phyloP scores from a whole-genome alignment of 2,329 filamentous ascomycete genomes.

The Xylariaceae sp. region DNA sequence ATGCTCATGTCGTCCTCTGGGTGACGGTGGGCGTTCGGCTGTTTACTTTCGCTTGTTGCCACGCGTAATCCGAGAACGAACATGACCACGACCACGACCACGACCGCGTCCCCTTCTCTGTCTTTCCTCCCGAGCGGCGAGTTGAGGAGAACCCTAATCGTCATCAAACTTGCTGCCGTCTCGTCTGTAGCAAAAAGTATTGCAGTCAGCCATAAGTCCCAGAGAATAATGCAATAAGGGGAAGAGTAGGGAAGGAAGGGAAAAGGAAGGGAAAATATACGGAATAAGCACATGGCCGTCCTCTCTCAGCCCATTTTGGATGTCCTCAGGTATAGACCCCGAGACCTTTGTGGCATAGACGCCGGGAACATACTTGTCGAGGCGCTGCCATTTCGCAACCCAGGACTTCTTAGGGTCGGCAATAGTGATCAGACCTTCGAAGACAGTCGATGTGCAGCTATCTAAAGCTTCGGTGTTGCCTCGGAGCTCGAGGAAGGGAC shows the following conservation, averaged over 20 bases:
- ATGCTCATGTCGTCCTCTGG: too few relatives aligned
- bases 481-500: constrained; percentile 82
- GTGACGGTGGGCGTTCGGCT: too few relatives aligned
- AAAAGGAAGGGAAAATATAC: constrained; percentile 43
- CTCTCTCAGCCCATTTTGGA: constrained; percentile 57
- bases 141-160: constrained; percentile 12
- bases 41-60: too few relatives aligned
- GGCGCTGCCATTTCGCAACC: constrained; percentile 94
- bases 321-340: constrained; percentile 68
- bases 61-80: too few relatives aligned
- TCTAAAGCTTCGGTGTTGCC: constrained; percentile 76
- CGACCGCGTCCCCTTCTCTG: background rate
- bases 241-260: constrained; percentile 41
- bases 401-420: constrained; percentile 80
- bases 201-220: constrained; percentile 3
- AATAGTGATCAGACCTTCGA: constrained; percentile 85
- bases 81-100: too few relatives aligned
- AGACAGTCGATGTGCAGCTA: constrained; percentile 93
- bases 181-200: constrained; percentile 6
- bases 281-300: constrained; percentile 64
- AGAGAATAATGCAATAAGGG: background rate
- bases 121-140: background rate
- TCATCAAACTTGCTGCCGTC: constrained; percentile 17
- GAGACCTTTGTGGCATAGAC: constrained; percentile 95
- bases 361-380: constrained; percentile 83